phyloP scores from a whole-genome alignment of 257 asterid genomes.

The Forsythia viridissima region DNA sequence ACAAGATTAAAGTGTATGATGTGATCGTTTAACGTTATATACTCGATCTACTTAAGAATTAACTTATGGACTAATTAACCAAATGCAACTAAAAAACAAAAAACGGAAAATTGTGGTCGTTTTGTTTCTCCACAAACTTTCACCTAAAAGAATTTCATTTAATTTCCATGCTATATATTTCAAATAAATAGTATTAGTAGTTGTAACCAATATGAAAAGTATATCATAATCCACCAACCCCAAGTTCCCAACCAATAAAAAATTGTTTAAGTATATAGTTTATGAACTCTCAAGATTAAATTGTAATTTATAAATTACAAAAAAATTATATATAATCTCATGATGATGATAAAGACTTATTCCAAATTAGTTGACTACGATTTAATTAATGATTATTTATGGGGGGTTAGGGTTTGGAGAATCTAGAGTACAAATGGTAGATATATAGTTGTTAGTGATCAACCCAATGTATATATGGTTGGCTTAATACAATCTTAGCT shows the following conservation, averaged over 20 bases:
- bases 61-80: not conserved
- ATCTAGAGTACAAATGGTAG: not conserved
- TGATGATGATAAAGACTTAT: slow-evolving; percentile 19
- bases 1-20: no score
- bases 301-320: not conserved
- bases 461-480: slow-evolving; percentile 25
- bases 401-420: not conserved
- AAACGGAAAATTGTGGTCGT: not conserved
- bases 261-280: not conserved
- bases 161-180: not conserved
- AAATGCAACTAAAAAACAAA: not conserved
- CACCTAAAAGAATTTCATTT: not conserved
- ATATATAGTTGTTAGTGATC: slow-evolving; percentile 13
- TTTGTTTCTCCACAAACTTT: not conserved
- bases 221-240: slow-evolving; percentile 5
- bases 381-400: not conserved
- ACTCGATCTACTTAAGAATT: not conserved
- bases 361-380: slow-evolving; percentile 20
- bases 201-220: not conserved
- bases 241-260: slow-evolving; percentile 10
- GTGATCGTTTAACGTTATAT: no score
- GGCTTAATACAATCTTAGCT: slow-evolving; percentile 44
- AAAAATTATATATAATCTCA: not conserved
- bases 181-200: not conserved
- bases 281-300: not conserved